A percentile compares a stretch with the other conserved stretches of the same genome.
These are phyloP conservation scores for Astrothelium subdiscretum DNA, from an alignment of 495 filamentous ascomycete genomes.

Conservation along the genomic window DNA sequence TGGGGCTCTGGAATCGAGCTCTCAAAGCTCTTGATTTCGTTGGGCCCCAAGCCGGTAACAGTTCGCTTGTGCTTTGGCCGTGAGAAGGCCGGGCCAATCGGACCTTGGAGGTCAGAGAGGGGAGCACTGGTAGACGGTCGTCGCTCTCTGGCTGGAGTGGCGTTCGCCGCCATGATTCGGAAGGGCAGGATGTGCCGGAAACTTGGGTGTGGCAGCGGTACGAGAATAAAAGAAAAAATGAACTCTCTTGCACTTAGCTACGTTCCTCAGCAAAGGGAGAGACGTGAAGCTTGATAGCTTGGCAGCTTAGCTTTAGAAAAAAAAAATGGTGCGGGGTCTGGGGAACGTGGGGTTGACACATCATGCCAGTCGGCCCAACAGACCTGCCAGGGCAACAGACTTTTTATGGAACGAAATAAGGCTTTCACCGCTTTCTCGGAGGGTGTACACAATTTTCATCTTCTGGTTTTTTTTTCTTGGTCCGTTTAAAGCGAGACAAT, in stretches of 20 bases:
- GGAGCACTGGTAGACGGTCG: constrained; percentile 70
- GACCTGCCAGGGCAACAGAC: neutral
- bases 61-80: constrained; percentile 94
- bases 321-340: neutral
- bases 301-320: neutral
- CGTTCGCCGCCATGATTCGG: constrained; percentile 8
- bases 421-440: too few species aligned
- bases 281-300: too few species aligned
- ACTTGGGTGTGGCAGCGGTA: neutral
- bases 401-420: neutral
- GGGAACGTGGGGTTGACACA: neutral
- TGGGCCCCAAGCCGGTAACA: constrained; percentile 77
- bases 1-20: constrained; percentile 79
- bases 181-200: neutral
- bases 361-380: neutral
- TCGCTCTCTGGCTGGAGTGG: constrained; percentile 41
- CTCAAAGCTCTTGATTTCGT: constrained; percentile 89
- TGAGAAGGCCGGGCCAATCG: constrained; percentile 54
- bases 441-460: too few species aligned
- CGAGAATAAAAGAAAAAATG: too few species aligned
- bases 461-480: too few species aligned
- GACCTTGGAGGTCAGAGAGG: constrained; percentile 69
- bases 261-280: too few species aligned
- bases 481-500: too few species aligned
- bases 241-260: too few species aligned